Evolutionary conservation across 2,329 filamentous ascomycete species (phyloP).

Genomic region (Ploettnerulaceae sp.): DNA sequence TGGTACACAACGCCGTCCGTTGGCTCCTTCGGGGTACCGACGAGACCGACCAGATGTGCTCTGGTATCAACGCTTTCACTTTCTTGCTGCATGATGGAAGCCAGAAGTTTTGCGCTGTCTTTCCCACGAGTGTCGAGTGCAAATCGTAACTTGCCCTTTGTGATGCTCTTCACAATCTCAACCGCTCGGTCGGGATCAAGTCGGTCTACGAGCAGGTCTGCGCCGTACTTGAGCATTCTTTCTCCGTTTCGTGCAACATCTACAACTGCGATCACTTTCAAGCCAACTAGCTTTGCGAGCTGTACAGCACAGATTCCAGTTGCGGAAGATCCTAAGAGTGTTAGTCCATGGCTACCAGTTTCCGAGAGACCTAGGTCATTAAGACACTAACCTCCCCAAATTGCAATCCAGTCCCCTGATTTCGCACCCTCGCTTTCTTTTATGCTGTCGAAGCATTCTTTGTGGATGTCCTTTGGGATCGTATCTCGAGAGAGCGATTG

Average conservation of each 20-base stretch:
- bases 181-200: constrained; percentile 61
- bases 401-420: constrained; percentile 62
- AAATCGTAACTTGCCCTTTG: constrained; percentile 55
- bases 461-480: constrained; percentile 56
- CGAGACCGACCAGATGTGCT: constrained; percentile 62
- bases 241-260: constrained; percentile 63
- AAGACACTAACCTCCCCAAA: constrained; percentile 61
- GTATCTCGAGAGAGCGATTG: constrained; percentile 40
- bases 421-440: constrained; percentile 47
- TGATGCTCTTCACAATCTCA: constrained; percentile 56
- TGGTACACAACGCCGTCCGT: constrained; percentile 26
- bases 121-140: constrained; percentile 64
- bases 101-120: constrained; percentile 55
- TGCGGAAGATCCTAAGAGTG: constrained; percentile 53
- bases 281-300: constrained; percentile 59
- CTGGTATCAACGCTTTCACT: constrained; percentile 19
- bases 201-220: constrained; percentile 66
- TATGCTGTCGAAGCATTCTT: constrained; percentile 58
- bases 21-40: constrained; percentile 56
- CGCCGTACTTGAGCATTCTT: constrained; percentile 45
- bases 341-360: constrained; percentile 2
- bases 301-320: constrained; percentile 64
- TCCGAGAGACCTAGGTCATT: background rate
- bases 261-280: constrained; percentile 61
- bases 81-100: constrained; percentile 22